Evolutionary conservation across 768 basidiomycete species (phyloP), one percentile per base, ranked within the genome.

Genomic region (Hemileccinum rubropunctum): DNA sequence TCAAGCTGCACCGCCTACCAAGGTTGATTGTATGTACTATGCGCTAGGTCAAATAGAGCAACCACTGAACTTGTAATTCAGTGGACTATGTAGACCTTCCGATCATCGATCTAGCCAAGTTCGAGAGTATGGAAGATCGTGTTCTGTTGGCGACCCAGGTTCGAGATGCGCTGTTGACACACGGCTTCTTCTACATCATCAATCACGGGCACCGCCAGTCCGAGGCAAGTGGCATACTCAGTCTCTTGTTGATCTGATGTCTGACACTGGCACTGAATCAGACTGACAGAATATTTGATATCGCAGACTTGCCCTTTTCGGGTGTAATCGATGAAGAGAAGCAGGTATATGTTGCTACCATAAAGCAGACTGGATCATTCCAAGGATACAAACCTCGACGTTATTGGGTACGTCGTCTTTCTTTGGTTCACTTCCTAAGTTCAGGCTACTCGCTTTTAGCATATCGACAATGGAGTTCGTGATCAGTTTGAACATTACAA

Each of bases 401-500:
- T 40, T 77, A 77, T 50, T 81, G 75, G 76, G 78, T 79, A 48
- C 18, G 43, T 6, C 61, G 36, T 20, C n/a, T 3, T 6, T 42
- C 32, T 32, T n/a, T 11, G 30, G n/a, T 28, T n/a, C 13, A 15
- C 42, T 14, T n/a, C 37, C 35, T 14, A 14, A 13, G n/a, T 33
- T 47, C 36, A 18, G 14, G 15, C n/a, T 20, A 27, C 14, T n/a
- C 23, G 42, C 34, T 1, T 37, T 13, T 46, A 86, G 84, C 79
- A 81, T 42, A 78, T 86, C 39, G 80, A 79, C 35, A 75, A 74
- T 11, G 84, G 84, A 6, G 78, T 86, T 21, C 74, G 65, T 15
- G 85, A 87, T 58, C 81, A 84, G 54, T 56, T 84, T 15, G 84
- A 86, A 58, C 71, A 78, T 44, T 86, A 86, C 57, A 82, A 80